Evolutionary conservation across 345 rosid species (phyloP), one percentile per base, ranked within the genome.

Genomic region (Corchorus capsularis): DNA sequence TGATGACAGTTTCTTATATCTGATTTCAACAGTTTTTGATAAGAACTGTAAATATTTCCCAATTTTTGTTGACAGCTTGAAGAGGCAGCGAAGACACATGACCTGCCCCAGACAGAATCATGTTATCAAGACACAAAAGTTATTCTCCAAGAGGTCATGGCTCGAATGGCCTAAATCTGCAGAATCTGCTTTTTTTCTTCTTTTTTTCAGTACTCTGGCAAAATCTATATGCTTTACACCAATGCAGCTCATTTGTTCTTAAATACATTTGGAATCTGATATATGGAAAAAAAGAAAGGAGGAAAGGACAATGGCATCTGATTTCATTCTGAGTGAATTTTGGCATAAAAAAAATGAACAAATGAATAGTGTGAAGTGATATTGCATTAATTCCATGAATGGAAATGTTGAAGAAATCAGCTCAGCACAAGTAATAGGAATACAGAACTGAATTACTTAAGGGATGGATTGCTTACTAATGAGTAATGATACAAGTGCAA

Each of bases 111-210:
- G 82, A 90, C 98, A 54, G 83, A 89, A 80, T 82, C 87, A 16
- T 78, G 71, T 76, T 89, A 90, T 57, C 80, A 75, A 75, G 92
- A 89, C 75, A 86, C 93, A 5, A 83, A 78, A 19, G 75, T 80
- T 59, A 80, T 94, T 81, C 91, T 90, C 60, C 86, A 86, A 73
- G 96, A 94, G 77, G 96, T 91, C 53, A 91, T 88, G 96, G 83
- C 73, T 11, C 81, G 82, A 80, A 89, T 89, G 89, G 88, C 90
- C 13, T 87, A 63, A 69, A 67, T 80, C 54, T 71, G 78, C 66
- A 71, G 20, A 56, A 64, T 35, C 45, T 63, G 35, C 55, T 22
- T 45, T 27, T 27, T 27, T 27, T 27, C n/a, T n/a, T n/a, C n/a
- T n/a, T 27, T 27, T 27, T 66, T 22, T 46, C 54, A 45, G 45